phyloP scores from a whole-genome alignment of 2,329 filamentous ascomycete genomes.

The Nothophoma quercina region DNA sequence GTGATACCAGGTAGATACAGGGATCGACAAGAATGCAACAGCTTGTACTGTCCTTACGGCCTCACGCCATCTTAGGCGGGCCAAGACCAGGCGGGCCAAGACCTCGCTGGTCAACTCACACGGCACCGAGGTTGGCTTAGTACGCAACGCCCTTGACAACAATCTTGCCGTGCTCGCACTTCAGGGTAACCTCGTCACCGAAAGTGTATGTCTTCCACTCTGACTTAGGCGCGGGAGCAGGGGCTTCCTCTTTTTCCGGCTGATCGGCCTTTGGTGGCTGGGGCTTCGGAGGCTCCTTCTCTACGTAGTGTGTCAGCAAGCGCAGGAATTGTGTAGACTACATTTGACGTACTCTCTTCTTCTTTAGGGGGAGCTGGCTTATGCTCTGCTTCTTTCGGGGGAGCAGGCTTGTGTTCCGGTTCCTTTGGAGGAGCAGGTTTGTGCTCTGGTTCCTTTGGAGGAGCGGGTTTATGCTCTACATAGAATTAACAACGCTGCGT shows the following conservation, averaged over 20 bases:
- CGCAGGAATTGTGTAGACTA: too few relatives aligned
- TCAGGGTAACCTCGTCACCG: constrained; percentile 22
- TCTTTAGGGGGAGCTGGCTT: too few relatives aligned
- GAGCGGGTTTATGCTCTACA: constrained; percentile 5
- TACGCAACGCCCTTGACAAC: constrained; percentile 15
- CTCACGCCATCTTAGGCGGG: background rate
- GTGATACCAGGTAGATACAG: too few relatives aligned
- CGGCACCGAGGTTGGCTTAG: background rate
- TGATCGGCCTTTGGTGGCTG: background rate
- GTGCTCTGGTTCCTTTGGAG: constrained; percentile 1
- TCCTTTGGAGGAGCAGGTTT: background rate
- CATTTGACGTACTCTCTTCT: too few relatives aligned
- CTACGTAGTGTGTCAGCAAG: too few relatives aligned
- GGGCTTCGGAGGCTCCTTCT: too few relatives aligned
- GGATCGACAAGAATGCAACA: too few relatives aligned
- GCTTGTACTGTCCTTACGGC: too few relatives aligned
- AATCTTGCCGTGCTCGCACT: constrained; percentile 23
- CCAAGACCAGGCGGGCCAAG: background rate
- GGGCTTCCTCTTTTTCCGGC: constrained; percentile 6
- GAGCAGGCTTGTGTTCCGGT: background rate
- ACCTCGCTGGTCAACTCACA: too few relatives aligned
- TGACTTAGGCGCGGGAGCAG: background rate
- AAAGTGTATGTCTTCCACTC: constrained; percentile 16
- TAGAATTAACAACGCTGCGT: too few relatives aligned
- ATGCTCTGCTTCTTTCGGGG: too few relatives aligned